Evolutionary conservation across 2,329 filamentous ascomycete species (phyloP), one percentile per base, ranked within the genome.

Genomic region (Aspergillus proliferans): DNA sequence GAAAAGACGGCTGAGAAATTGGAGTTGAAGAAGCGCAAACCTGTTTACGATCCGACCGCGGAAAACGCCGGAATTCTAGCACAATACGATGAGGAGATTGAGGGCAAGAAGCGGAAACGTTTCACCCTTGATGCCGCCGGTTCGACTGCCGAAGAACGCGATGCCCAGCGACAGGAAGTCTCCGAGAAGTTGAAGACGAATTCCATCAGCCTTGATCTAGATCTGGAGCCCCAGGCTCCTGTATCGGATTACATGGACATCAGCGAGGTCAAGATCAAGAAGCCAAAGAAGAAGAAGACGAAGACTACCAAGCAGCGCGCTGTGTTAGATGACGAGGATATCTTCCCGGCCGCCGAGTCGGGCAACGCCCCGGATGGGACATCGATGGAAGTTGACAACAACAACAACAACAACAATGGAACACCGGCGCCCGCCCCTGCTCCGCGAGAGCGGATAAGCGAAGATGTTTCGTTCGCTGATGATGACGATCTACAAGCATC

Each of bases 21-120:
- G 10, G 84, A 93, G 39, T 71, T 91, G 38, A 95, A 97, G 75
- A 96, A 95, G 78, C 89, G 90, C 69, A 88, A 86, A 64, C 85
- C 86, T 0, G 84, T 84, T 1, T 98, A 98, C 68, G 88, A 98
- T 60, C 91, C 92, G 0, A 85, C 85, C 30, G 85, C 86, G 24
- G 79, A 79, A 21, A 85, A 80, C 10, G 76, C 84, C 50, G 78
- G 78, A 15, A 83, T 98, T 21, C 73, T 98, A 39, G 82, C 87
- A 12, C 92, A 98, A 59, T 98, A 98, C 63, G 93, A 97, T 60
- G 93, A 97, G 55, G 92, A 95, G 63, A 94, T 96, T 47, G 82
- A 86, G 33, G 90, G 90, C 48, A 95, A 95, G 71, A 93, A 94
- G 72, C 76, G 79, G 48, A 95, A 94, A 66, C 80, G 81, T 21